Base-by-base conservation (phyloP, 805 yeast genomes). In the Pichia occidentalis region DNA sequence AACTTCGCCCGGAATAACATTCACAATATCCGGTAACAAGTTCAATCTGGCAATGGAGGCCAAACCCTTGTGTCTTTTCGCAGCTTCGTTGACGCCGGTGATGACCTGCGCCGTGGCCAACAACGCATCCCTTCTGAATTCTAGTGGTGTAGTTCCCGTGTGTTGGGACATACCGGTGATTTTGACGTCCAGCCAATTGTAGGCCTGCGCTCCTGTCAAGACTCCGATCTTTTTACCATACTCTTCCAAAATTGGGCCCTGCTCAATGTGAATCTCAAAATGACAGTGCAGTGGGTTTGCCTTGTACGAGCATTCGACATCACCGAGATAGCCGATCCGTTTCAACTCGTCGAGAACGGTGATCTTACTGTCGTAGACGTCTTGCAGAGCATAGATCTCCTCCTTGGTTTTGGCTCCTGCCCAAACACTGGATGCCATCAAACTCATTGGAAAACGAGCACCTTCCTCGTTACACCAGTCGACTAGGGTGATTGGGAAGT, bases 381-480 rank as follows among this genome's bases (percentile, higher is more conserved):
- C 77, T 46, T 68, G 56, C 48, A 77, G 58, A 4, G 59, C 52
- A 45, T 78, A 75, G 5, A 75, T 70, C 4, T 66, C 67, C 37
- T 78, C 71, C 38, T 67, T 59, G 1, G 65, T 47, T 25, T 65
- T 52, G 20, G 60, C 55, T 10, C 72, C 81, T 3, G 84, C 74
- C 83, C 83, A 80, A 2, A 78, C 84, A 11, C 78, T 68, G 4
- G 81, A 73, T 3, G 81, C 71, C 72, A 80, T 77, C 55, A 77
- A 68, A 30, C 80, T 67, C 59, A 72, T 64, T n/a, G 86, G 84
- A 51, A 79, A 80, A 35, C 88, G 59, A 0, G 87, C 86, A 40
- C 88, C 88, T 60, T 80, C 88, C 53, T 80, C 88, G 51, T 80
- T 80, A 56, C 78, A 76, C 88, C 88, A 80, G 50, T 74, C 68